These are phyloP conservation scores for Lachnellula suecica DNA, from an alignment of 2,329 filamentous ascomycete genomes.

Conservation along the genomic window DNA sequence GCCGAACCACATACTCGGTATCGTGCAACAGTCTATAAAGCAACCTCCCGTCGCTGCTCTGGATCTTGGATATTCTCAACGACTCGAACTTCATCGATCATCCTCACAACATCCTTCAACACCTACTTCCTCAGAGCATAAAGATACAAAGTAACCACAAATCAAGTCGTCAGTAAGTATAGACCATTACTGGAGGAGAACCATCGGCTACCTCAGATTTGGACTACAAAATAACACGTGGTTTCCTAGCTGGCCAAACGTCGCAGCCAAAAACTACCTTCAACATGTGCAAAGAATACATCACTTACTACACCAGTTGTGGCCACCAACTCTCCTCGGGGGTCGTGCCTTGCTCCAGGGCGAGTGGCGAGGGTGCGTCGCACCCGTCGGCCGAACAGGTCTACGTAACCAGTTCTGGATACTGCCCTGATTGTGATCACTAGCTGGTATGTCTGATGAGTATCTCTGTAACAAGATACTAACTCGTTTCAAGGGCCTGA, in stretches of 20 bases:
- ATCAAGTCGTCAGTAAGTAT: background rate
- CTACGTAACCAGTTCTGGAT: background rate
- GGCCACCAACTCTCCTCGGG: background rate
- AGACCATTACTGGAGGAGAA: background rate
- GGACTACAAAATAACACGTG: background rate
- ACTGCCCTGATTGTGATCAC: background rate
- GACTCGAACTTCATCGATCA: background rate
- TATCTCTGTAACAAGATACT: background rate
- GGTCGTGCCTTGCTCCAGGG: background rate
- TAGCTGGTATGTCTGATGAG: background rate
- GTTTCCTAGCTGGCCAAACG: background rate
- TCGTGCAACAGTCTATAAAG: background rate
- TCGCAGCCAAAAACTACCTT: background rate
- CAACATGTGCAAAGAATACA: background rate
- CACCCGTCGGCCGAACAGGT: background rate
- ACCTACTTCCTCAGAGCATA: background rate
- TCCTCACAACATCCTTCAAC: background rate
- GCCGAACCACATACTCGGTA: conserved; percentile 1
- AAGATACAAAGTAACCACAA: background rate
- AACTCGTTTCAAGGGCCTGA: background rate
- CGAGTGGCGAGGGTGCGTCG: background rate
- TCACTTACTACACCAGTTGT: background rate
- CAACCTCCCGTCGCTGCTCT: conserved; percentile 1
- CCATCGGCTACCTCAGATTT: background rate
- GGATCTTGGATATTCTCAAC: background rate